A percentile compares a stretch with the other conserved stretches of the same genome.
These are phyloP conservation scores for Lecanoromycetidae sp. DNA, from an alignment of 2,329 filamentous ascomycete genomes.

Conservation along the genomic window DNA sequence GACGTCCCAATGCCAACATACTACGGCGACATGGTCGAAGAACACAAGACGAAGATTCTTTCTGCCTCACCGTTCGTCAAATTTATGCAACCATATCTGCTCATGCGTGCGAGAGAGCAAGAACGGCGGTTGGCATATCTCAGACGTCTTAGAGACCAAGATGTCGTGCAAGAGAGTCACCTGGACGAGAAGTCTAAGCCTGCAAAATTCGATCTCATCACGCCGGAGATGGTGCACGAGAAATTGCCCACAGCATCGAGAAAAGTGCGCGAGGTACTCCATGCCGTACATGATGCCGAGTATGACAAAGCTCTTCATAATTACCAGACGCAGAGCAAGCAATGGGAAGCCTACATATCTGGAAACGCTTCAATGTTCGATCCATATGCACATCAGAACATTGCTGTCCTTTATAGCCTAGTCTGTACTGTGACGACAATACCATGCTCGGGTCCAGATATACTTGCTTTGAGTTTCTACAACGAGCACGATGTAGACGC, in stretches of 20 bases:
- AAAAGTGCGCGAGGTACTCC: constrained; percentile 84
- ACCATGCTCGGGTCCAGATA: constrained; percentile 78
- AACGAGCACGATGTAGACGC: constrained; percentile 65
- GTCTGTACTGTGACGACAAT: constrained; percentile 91
- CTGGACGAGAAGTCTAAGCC: constrained; percentile 51
- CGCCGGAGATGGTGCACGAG: constrained; percentile 87
- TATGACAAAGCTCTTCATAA: constrained; percentile 91
- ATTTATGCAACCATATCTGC: constrained; percentile 82
- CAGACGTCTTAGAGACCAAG: constrained; percentile 68
- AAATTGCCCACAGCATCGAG: constrained; percentile 67
- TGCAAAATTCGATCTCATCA: constrained; percentile 78
- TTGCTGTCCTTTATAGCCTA: constrained; percentile 84
- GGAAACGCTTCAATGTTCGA: constrained; percentile 84
- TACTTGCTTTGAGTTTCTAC: constrained; percentile 88
- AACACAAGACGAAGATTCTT: constrained; percentile 82
- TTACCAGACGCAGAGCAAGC: constrained; percentile 84
- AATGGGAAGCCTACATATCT: constrained; percentile 92
- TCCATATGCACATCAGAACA: constrained; percentile 90
- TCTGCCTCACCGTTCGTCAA: constrained; percentile 95
- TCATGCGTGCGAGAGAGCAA: constrained; percentile 84
- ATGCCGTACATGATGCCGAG: constrained; percentile 90
- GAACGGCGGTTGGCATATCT: constrained; percentile 74
- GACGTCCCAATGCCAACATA: constrained; percentile 78
- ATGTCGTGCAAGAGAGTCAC: constrained; percentile 28
- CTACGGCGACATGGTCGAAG: constrained; percentile 88